Percentiles rank a stretch among this genome's conserved stretches.
These are phyloP conservation scores for Wickerhamiella qilinensis DNA, from an alignment of 805 yeast genomes.

Conservation along the genomic window DNA sequence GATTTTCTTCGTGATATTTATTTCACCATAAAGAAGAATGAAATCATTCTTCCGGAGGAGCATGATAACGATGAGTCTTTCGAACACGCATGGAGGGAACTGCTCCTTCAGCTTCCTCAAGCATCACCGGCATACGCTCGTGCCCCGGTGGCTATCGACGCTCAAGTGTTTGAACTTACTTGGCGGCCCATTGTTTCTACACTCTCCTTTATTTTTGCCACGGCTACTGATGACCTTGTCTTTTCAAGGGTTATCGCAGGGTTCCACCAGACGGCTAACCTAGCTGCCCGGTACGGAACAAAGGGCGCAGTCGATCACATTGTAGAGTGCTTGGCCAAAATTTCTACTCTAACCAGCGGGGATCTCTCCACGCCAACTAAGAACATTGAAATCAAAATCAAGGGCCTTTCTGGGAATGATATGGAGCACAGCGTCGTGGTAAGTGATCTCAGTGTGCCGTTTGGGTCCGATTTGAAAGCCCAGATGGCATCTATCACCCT, in stretches of 20 bases:
- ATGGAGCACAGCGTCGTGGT: constrained; percentile 46
- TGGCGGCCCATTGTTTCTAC: constrained; percentile 57
- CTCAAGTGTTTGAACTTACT: constrained; percentile 45
- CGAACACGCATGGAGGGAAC: constrained; percentile 44
- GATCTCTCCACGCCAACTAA: constrained; percentile 18
- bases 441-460: constrained; percentile 62
- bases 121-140: constrained; percentile 13
- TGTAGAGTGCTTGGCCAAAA: constrained; percentile 45
- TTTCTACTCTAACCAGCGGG: constrained; percentile 46
- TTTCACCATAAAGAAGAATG: constrained; percentile 63
- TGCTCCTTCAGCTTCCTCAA: constrained; percentile 14
- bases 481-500: constrained; percentile 78
- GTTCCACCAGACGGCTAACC: constrained; percentile 66
- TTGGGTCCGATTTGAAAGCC: constrained; percentile 84
- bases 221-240: constrained; percentile 81
- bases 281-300: constrained; percentile 52
- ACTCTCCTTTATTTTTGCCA: constrained; percentile 60
- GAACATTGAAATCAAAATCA: constrained; percentile 23
- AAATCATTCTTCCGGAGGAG: constrained; percentile 95
- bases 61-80: constrained; percentile 88
- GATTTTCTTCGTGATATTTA: constrained; percentile 78
- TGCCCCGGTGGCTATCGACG: constrained; percentile 38
- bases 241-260: constrained; percentile 77
- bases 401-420: constrained; percentile 31
- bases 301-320: constrained; percentile 45